A percentile compares a stretch with the other conserved stretches of the same genome.
phyloP scores from a whole-genome alignment of 768 basidiomycete genomes.

The Astraeus odoratus region DNA sequence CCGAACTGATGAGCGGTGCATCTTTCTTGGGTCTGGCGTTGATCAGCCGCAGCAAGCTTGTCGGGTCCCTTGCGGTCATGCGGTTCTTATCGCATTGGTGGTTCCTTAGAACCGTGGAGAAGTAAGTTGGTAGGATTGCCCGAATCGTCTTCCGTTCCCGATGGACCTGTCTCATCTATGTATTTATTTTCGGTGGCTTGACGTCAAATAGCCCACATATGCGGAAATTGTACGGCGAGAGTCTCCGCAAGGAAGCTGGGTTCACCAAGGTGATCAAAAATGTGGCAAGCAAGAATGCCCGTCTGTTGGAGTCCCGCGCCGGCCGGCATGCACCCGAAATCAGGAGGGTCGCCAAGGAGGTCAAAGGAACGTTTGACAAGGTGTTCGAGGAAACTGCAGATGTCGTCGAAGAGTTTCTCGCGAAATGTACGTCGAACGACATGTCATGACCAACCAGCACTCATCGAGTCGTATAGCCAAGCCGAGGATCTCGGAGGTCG shows the following conservation, averaged over 20 bases:
- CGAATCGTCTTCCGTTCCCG: neutral
- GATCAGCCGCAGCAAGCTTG: constrained; percentile 90
- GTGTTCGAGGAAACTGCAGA: constrained; percentile 93
- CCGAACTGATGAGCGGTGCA: constrained; percentile 92
- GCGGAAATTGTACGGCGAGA: constrained; percentile 91
- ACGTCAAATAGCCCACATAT: constrained; percentile 78
- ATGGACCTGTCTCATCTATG: neutral
- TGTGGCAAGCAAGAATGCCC: constrained; percentile 79
- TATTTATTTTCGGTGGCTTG: neutral
- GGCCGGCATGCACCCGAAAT: constrained; percentile 82
- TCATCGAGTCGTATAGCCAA: constrained; percentile 46
- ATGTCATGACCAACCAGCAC: neutral
- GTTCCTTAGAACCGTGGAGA: constrained; percentile 90
- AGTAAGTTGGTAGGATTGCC: constrained; percentile 50
- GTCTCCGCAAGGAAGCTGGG: constrained; percentile 91
- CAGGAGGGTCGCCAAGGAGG: constrained; percentile 78
- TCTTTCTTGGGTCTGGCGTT: constrained; percentile 91
- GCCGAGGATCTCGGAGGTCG: constrained; percentile 80
- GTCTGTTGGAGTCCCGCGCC: constrained; percentile 66
- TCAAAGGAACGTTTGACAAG: constrained; percentile 91
- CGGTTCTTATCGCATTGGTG: constrained; percentile 90
- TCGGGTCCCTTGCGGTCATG: constrained; percentile 75
- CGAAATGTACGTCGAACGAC: constrained; percentile 58
- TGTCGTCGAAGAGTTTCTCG: constrained; percentile 88
- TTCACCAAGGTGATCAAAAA: constrained; percentile 97